Percentiles rank a stretch among this genome's conserved stretches.
Conservation (phyloP, 176 grass and related monocot species). For the Saccharum spontaneum region DNA sequence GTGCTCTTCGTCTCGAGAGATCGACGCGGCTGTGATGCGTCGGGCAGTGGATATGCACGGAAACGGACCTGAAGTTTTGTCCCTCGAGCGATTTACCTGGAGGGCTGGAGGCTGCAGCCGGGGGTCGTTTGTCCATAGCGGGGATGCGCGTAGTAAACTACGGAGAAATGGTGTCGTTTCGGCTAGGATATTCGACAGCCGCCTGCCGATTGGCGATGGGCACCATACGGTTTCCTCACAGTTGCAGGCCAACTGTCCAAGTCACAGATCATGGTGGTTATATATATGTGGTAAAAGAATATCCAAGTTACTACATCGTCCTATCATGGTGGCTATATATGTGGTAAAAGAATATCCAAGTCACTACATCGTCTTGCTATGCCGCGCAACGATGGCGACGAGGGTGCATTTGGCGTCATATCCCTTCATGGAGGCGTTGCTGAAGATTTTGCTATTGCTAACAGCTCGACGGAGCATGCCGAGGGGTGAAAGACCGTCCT, state of each 20-base stretch:
- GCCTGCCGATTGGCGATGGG: slow-evolving; percentile 9
- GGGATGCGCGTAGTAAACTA: slow-evolving; percentile 12
- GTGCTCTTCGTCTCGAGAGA: not conserved
- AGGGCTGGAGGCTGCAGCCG: not conserved
- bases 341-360: too few species aligned
- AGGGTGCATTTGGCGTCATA: too few species aligned
- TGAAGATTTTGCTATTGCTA: too few species aligned
- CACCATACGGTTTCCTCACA: not conserved
- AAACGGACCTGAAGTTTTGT: not conserved
- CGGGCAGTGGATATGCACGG: slow-evolving; percentile 7
- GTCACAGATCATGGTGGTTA: not conserved
- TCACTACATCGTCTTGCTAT: too few species aligned
- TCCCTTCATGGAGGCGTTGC: too few species aligned
- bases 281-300: not conserved
- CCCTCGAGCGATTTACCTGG: not conserved
- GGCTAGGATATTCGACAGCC: slow-evolving; percentile 10
- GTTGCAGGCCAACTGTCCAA: not conserved
- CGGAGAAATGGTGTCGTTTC: slow-evolving; percentile 10
- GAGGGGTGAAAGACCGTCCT: too few species aligned
- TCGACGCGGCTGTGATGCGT: not conserved
- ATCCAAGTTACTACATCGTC: not conserved
- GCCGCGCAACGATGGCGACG: too few species aligned
- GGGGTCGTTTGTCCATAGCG: not conserved
- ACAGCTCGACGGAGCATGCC: too few species aligned
- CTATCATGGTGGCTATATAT: too few species aligned